Percentiles rank a stretch among this genome's conserved stretches.
Conservation (phyloP, 257 asterid genomes). For the Solanum pinnatisectum region DNA sequence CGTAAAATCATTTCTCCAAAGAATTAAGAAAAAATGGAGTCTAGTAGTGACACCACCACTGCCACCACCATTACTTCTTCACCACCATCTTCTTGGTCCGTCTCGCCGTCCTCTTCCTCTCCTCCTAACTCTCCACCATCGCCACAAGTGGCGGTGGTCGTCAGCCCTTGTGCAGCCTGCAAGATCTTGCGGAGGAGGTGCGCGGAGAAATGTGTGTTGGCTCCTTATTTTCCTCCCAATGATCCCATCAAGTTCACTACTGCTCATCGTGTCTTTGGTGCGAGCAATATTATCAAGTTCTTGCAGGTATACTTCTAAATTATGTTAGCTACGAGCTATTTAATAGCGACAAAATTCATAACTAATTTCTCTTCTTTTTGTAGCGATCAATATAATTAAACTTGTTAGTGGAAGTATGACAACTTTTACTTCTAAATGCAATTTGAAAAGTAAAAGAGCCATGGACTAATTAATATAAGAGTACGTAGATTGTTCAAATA, state of each 20-base stretch:
- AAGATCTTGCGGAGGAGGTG: conserved; percentile 8
- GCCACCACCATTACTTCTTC: conserved; percentile 14
- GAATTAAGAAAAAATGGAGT: neutral
- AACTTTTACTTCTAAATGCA: neutral
- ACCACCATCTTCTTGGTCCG: conserved; percentile 11
- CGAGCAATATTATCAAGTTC: conserved; percentile 12
- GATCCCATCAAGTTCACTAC: conserved; percentile 9
- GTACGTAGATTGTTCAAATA: neutral
- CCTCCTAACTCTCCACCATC: conserved; percentile 18
- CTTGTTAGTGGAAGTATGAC: neutral
- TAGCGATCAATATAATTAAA: neutral
- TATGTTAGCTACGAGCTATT: neutral
- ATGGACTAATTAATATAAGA: neutral
- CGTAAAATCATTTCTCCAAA: neutral
- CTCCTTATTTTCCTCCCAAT: conserved; percentile 10
- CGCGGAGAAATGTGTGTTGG: conserved; percentile 5
- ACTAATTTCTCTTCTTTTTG: neutral
- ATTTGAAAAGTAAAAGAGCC: neutral
- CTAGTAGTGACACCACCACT: neutral
- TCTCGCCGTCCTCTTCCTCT: conserved; percentile 20
- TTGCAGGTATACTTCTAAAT: conserved; percentile 1
- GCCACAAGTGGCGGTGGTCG: conserved; percentile 4
- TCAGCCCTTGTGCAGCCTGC: conserved; percentile 20
- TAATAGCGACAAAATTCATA: neutral
- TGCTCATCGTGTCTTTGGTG: conserved; percentile 10